Base-by-base conservation (phyloP, 23 red algal species). In the Gracilaria gracilis region DNA sequence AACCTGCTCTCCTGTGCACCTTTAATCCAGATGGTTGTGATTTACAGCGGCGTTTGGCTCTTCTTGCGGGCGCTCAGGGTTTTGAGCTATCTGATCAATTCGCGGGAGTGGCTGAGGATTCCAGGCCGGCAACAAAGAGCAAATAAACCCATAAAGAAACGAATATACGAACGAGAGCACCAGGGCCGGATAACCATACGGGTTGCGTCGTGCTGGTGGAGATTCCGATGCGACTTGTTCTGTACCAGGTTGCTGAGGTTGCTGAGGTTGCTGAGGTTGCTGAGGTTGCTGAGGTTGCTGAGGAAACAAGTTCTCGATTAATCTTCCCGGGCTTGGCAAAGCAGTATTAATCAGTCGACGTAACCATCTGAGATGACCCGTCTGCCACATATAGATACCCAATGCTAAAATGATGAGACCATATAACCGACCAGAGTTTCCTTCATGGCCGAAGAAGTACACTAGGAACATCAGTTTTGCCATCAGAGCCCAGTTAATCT, bases 321-420 rank as follows among this genome's bases (percentile, higher is more conserved):
- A 47, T 32, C 67, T 64, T 20, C 42, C 5, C 15, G 89, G 89
- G 47, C 49, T 75, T 36, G 89, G 89, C 9, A 92, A 44, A 42
- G 80, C 67, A 19, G 48, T 61, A 19, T 49, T 33, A 23, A 78
- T 37, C 1, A 92, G 4, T 24, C 89, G 65, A 36, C 89, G 55
- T 1, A 94, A 44, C 73, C 59, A 85, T 53, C 62, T 64, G n/a
- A 96, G 81, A 44, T 78, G 70, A n/a, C 84, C 84, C 17, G 84
- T 91, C 39, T 96, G 94, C 88, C 89, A 96, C 14, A 96, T 55
- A 59, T 96, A 96, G 51, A 96, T 87, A 9, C 61, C 59, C 35
- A 91, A 6, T 15, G 94, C 94, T 35, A 66, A 40, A 48, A 54
- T 70, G n/a, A 87, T 48, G 0, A 96, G 87, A 66, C 49, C 12